These are phyloP conservation scores for Fusarium sacchari DNA, from an alignment of 2,329 filamentous ascomycete genomes.

Conservation along the genomic window DNA sequence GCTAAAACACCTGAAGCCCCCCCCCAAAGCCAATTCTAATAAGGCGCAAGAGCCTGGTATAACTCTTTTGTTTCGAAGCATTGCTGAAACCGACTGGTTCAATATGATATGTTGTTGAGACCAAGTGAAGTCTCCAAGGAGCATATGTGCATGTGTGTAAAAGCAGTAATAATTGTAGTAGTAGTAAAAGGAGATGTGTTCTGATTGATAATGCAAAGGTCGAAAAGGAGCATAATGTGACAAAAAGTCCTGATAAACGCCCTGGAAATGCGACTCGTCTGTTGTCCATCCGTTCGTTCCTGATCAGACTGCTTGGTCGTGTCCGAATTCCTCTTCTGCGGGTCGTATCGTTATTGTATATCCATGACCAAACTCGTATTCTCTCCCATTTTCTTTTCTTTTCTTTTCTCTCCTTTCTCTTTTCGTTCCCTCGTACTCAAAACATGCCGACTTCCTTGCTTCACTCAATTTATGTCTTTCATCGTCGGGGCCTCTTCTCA, in stretches of 20 bases:
- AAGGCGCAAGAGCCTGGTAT: not conserved
- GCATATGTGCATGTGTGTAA: constrained; percentile 24
- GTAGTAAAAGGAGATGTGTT: constrained; percentile 39
- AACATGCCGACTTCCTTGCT: constrained; percentile 22
- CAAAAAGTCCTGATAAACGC: constrained; percentile 35
- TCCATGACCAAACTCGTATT: constrained; percentile 14
- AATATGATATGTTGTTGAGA: constrained; percentile 11
- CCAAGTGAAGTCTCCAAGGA: constrained; percentile 8
- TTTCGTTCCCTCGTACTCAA: constrained; percentile 28
- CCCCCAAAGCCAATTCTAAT: not conserved
- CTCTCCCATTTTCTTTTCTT: not conserved
- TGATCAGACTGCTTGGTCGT: constrained; percentile 28
- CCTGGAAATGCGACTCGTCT: constrained; percentile 37
- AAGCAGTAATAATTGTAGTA: constrained; percentile 40
- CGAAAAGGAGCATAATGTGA: constrained; percentile 32
- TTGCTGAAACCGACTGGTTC: constrained; percentile 4
- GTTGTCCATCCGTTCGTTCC: constrained; percentile 15
- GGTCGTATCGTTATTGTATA: constrained; percentile 12
- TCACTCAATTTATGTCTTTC: constrained; percentile 35
- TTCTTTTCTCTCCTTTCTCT: not conserved
- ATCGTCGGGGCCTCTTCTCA: constrained; percentile 66
- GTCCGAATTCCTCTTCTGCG: constrained; percentile 25
- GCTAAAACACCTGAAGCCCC: constrained; percentile 2
- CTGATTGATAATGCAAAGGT: constrained; percentile 36
- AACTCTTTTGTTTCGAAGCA: not conserved